Evolutionary conservation across 176 grass and related monocot genomes (phyloP).

Genomic region (Musa acuminata): DNA sequence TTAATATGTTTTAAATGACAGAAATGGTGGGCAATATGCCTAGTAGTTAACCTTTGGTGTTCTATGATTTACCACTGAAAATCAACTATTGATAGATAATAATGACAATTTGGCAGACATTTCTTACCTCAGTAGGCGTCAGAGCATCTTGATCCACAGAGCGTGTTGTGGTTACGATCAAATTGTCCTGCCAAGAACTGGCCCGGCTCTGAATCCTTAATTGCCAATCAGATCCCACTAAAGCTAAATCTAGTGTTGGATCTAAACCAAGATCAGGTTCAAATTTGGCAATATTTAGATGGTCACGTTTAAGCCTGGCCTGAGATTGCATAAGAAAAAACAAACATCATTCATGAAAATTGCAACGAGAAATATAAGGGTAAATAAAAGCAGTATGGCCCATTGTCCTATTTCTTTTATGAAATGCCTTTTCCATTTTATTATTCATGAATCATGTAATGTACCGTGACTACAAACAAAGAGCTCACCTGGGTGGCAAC

Average conservation of each 20-base stretch:
- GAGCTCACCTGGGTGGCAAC: conserved; percentile 83
- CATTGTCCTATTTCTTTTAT: background rate
- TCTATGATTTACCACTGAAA: background rate
- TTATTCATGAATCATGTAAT: conserved; percentile 8
- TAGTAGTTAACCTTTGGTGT: no score
- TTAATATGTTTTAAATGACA: background rate
- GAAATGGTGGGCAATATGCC: background rate
- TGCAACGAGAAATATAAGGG: no score
- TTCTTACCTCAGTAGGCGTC: conserved; percentile 75
- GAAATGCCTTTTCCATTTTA: no score
- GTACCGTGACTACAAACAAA: background rate
- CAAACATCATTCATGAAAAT: conserved; percentile 8
- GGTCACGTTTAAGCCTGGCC: conserved; percentile 88
- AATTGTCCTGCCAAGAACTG: conserved; percentile 97
- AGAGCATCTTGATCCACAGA: conserved; percentile 95
- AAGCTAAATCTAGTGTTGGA: conserved; percentile 78
- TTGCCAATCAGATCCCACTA: conserved; percentile 98
- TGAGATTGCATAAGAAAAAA: conserved; percentile 35
- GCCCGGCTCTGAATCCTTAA: conserved; percentile 93
- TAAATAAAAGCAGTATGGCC: background rate
- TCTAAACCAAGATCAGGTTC: conserved; percentile 98
- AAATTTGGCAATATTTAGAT: conserved; percentile 93
- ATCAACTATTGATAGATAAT: background rate
- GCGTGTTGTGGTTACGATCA: conserved; percentile 73
- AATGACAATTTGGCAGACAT: background rate